Evolutionary conservation across 2,329 filamentous ascomycete genomes (phyloP).

Genomic region (Didymella arachidicola): DNA sequence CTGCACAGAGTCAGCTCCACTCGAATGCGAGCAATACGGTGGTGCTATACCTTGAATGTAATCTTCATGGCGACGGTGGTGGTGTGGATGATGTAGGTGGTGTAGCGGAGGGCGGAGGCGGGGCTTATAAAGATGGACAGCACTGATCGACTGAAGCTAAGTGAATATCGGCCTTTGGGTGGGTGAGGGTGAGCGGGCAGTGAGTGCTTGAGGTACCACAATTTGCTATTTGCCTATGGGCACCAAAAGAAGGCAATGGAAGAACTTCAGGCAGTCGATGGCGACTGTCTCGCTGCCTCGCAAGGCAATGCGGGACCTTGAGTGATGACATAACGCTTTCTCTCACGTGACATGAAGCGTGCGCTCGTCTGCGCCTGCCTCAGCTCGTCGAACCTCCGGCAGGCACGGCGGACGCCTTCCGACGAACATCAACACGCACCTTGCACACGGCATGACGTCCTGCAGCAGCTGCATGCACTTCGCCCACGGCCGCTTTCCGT

Average conservation of each 20-base stretch:
- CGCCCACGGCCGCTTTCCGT: constrained; percentile 7
- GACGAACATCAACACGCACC: constrained; percentile 7
- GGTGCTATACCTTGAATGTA: constrained; percentile 69
- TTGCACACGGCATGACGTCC: constrained; percentile 8
- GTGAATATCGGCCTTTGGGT: constrained; percentile 5
- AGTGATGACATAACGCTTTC: constrained; percentile 3
- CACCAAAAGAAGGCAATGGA: constrained; percentile 33
- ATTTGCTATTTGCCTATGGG: constrained; percentile 10
- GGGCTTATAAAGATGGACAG: constrained; percentile 34
- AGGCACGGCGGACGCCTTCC: constrained; percentile 4
- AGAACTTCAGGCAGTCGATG: constrained; percentile 30
- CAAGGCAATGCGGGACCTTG: constrained; percentile 11
- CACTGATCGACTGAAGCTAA: constrained; percentile 7
- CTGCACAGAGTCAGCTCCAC: constrained; percentile 58
- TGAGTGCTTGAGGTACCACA: not conserved
- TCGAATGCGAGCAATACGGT: constrained; percentile 6
- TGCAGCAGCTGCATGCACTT: constrained; percentile 9
- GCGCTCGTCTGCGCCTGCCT: constrained; percentile 1
- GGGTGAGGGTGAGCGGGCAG: constrained; percentile 3
- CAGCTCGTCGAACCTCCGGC: constrained; percentile 1
- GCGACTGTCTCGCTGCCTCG: constrained; percentile 11
- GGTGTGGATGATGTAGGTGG: constrained; percentile 16
- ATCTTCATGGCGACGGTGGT: constrained; percentile 66
- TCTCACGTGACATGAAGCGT: constrained; percentile 7
- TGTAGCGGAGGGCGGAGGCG: constrained; percentile 30